Evolutionary conservation across 176 grass and related monocot genomes (phyloP), one percentile per base, ranked within the genome.

Genomic region (Oryza meyeriana): DNA sequence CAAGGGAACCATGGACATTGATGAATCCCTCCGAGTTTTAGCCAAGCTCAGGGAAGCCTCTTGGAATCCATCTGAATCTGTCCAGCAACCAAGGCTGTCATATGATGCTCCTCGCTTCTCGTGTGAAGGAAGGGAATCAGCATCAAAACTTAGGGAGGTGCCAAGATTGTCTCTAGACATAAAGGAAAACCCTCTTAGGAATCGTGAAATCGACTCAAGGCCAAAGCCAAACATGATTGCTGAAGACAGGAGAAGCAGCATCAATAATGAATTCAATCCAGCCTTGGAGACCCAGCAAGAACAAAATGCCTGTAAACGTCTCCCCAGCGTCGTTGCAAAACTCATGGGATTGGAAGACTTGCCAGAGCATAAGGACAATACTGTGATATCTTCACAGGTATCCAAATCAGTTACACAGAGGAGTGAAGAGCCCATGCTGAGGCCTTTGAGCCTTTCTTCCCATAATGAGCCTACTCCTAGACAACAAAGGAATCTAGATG

Each of bases 301-400:
- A 87, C 81, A 71, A 33, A 36, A 34, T 79, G 33, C 69, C 30
- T 55, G 75, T 73, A 87, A 89, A 78, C 86, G 89, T n/a, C 84
- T 90, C 50, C 87, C 87, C 12, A 83, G 96, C 63, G 84, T 99
- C 24, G 93, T 99, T 61, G 96, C 85, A 14, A 99, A 99, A 76
- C 92, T 99, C 79, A 99, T 99, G 96, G 96, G 96, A 35, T 81
- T 99, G 87, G 93, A 99, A 44, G 87, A 79, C 42, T 77, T 95
- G 80, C 91, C 91, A 38, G 86, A 86, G 52, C 34, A 58, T 67
- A 83, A 78, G 20, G 52, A 84, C 69, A 94, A 69, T 72, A 90
- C 77, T 45, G 34, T 26, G 59, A 28, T 66, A 34, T 40, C 87
- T 69, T 61, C 80, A 8, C 79, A 85, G 55, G 68, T 57, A 78